Percentiles rank a stretch among this genome's conserved stretches.
These are phyloP conservation scores for Cyberlindnera amylophila DNA, from an alignment of 805 yeast species.

Conservation along the genomic window DNA sequence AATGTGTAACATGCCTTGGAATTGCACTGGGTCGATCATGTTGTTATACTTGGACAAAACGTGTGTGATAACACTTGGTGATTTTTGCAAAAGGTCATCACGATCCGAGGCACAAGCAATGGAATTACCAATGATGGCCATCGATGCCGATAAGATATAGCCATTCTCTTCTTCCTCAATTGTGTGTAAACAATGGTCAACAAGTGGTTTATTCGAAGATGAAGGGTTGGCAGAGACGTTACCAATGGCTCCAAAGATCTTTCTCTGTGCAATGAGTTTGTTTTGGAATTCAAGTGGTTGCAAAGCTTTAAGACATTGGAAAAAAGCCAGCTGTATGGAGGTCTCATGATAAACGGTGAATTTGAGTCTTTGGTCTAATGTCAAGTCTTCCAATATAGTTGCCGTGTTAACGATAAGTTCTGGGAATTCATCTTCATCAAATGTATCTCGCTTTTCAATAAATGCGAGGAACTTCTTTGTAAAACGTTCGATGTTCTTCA, in stretches of 20 bases:
- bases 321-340: conserved; percentile 8
- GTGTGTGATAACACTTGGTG: conserved; percentile 15
- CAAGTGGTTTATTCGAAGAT: conserved; percentile 13
- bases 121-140: conserved; percentile 25
- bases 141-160: conserved; percentile 20
- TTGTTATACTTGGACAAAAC: conserved; percentile 17
- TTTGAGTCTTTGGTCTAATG: conserved; percentile 15
- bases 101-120: conserved; percentile 19
- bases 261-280: conserved; percentile 20
- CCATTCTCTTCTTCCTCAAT: conserved; percentile 20
- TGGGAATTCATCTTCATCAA: conserved; percentile 25
- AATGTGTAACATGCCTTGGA: conserved; percentile 26
- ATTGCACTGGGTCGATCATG: conserved; percentile 25
- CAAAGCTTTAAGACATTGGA: conserved; percentile 7
- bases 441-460: conserved; percentile 2
- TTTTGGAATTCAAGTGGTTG: conserved; percentile 19
- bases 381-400: conserved; percentile 18
- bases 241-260: conserved; percentile 24
- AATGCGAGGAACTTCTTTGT: conserved; percentile 8
- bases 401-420: conserved; percentile 19
- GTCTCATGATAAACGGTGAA: conserved; percentile 14
- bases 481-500: conserved; percentile 10
- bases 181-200: background rate
- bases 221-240: conserved; percentile 27
- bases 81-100: conserved; percentile 7